Base-by-base conservation (phyloP, 345 rosid species). In the Alliaria petiolata region DNA sequence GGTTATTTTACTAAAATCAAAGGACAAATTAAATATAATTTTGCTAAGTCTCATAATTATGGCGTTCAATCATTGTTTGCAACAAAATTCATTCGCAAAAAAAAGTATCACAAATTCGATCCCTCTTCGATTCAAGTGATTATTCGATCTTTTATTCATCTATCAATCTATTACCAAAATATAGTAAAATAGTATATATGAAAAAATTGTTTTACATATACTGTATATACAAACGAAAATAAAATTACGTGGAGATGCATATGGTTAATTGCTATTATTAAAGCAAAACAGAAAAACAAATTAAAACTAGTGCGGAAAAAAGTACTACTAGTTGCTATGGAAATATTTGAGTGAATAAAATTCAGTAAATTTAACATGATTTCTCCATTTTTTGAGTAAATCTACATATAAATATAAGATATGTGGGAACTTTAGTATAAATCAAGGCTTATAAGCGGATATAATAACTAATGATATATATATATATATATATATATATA, bases 81-180 rank as follows among this genome's bases (percentile, higher is more conserved):
- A 34, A 34, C 1, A 34, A 7, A 22, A 22, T 34, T 34, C 7
- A 34, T 34, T 34, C 36, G 36, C 36, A 34, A 34, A 34, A 34
- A n/a, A 3, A 22, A 34, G 10, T 34, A 34, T 34, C 36, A 34
- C 9, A 34, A 34, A 22, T 22, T 22, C 1, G 98, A 92, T 52
- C 75, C 83, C 46, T 81, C 87, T 6, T 89, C 85, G 2, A 83
- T 92, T 45, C 98, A 92, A 95, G 98, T 89, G 73, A 78, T 58
- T 54, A 8, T 43, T 75, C 60, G 31, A 75, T 54, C 40, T 70
- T 63, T 40, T 67, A 49, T 38, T 16, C 0, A 28, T 36, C 22
- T 70, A n/a, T n/a, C n/a, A n/a, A n/a, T n/a, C n/a, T n/a, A n/a
- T n/a, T n/a, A 15, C 43, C 5, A 35, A 57, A 34, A 1, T 9